phyloP scores from a whole-genome alignment of 75 land plant genomes.

The Pinus albicaulis region DNA sequence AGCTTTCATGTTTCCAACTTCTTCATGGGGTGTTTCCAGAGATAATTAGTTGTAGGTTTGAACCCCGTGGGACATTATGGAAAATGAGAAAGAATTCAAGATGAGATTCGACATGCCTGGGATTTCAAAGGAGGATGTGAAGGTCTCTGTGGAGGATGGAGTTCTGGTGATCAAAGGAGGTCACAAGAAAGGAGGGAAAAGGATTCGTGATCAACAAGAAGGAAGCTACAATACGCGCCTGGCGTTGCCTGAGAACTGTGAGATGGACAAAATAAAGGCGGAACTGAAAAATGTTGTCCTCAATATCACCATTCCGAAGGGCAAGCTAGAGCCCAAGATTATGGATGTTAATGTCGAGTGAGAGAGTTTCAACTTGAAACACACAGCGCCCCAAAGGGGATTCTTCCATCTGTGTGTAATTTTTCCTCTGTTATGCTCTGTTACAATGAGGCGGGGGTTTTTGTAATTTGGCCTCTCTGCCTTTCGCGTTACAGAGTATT shows the following conservation, averaged over 20 bases:
- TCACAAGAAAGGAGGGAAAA: conserved; percentile 28
- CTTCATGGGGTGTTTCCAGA: conserved; percentile 5
- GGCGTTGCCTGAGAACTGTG: conserved; percentile 60
- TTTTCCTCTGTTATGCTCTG: no score
- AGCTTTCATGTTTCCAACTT: conserved; percentile 37
- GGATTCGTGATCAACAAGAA: conserved; percentile 33
- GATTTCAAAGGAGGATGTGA: conserved; percentile 80
- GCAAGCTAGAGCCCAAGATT: conserved; percentile 49
- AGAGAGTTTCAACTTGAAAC: background rate
- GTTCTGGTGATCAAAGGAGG: conserved; percentile 58
- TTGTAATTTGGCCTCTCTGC: no score
- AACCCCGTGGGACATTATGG: conserved; percentile 81
- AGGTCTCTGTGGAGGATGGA: conserved; percentile 71
- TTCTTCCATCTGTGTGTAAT: no score
- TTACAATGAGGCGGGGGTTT: no score
- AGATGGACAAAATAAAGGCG: conserved; percentile 65
- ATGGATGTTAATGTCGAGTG: conserved; percentile 44
- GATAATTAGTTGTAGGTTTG: conserved; percentile 10
- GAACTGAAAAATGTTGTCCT: conserved; percentile 85
- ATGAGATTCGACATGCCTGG: conserved; percentile 97
- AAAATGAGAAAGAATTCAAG: conserved; percentile 57
- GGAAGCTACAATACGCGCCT: conserved; percentile 58
- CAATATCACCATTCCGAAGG: conserved; percentile 59
- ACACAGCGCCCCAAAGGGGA: no score
- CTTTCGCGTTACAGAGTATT: no score